A percentile compares a stretch with the other conserved stretches of the same genome.
These are phyloP conservation scores for Colletotrichum scovillei DNA, from an alignment of 2,329 filamentous ascomycete species.

Conservation along the genomic window DNA sequence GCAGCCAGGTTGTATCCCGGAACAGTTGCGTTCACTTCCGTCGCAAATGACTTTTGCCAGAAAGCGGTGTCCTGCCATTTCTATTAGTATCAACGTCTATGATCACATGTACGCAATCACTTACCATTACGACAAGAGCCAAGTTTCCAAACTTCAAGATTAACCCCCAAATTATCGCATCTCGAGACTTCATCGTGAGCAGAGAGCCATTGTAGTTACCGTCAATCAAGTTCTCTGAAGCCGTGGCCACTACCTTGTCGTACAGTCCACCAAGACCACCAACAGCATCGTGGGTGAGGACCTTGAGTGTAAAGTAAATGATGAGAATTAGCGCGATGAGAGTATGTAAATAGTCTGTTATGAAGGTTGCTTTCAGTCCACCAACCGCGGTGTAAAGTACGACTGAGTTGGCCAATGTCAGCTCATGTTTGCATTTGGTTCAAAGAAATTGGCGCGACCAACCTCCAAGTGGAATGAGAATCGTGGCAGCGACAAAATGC, in stretches of 20 bases:
- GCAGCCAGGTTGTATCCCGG: neutral
- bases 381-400: neutral
- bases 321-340: neutral
- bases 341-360: neutral
- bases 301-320: neutral
- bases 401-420: neutral
- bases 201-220: constrained; percentile 10
- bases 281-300: neutral
- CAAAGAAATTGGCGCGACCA: too few species aligned
- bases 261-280: neutral
- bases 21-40: neutral
- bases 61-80: neutral
- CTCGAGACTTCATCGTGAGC: constrained; percentile 8
- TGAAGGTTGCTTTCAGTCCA: neutral
- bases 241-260: neutral
- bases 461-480: neutral
- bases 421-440: neutral
- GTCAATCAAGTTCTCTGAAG: constrained; percentile 5
- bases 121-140: neutral
- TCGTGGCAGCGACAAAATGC: neutral
- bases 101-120: neutral
- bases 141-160: neutral
- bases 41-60: neutral
- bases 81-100: neutral
- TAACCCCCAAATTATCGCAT: constrained; percentile 6